Percentiles rank a stretch among this genome's conserved stretches.
These are phyloP conservation scores for Scopulariopsis brevicaulis DNA, from an alignment of 2,329 filamentous ascomycete genomes.

Conservation along the genomic window DNA sequence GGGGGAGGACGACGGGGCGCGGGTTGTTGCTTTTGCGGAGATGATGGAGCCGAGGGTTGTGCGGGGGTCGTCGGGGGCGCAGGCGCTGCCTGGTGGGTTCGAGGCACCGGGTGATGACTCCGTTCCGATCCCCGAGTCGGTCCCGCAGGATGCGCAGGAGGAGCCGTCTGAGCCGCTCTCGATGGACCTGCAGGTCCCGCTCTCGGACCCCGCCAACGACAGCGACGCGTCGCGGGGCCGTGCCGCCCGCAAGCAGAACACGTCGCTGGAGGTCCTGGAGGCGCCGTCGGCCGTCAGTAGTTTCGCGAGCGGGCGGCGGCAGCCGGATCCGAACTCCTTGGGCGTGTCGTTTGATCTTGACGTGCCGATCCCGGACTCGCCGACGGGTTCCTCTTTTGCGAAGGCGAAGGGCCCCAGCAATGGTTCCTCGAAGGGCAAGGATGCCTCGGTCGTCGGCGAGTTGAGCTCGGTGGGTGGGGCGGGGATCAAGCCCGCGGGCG, in stretches of 20 bases:
- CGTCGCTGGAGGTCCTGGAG: neutral
- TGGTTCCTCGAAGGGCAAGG: neutral
- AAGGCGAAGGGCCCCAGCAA: neutral
- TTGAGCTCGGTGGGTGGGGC: neutral
- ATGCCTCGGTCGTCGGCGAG: neutral
- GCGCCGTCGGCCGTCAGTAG: neutral
- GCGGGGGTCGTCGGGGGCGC: constrained; percentile 16
- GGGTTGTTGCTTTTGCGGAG: constrained; percentile 48
- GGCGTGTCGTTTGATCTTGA: neutral
- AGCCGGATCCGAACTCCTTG: neutral
- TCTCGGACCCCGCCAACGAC: neutral
- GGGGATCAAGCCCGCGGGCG: neutral
- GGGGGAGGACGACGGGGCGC: constrained; percentile 50
- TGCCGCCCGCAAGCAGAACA: neutral
- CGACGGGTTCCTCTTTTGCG: neutral
- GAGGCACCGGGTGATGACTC: neutral
- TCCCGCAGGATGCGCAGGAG: neutral
- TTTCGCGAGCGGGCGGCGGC: neutral
- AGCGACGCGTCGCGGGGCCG: neutral
- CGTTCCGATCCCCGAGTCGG: neutral
- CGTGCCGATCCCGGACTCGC: neutral
- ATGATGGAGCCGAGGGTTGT: constrained; percentile 60
- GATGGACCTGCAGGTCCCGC: neutral
- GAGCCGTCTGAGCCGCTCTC: neutral
- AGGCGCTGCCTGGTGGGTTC: neutral